Conservation (phyloP, 495 filamentous ascomycete genomes). For the Daldinia loculata region DNA sequence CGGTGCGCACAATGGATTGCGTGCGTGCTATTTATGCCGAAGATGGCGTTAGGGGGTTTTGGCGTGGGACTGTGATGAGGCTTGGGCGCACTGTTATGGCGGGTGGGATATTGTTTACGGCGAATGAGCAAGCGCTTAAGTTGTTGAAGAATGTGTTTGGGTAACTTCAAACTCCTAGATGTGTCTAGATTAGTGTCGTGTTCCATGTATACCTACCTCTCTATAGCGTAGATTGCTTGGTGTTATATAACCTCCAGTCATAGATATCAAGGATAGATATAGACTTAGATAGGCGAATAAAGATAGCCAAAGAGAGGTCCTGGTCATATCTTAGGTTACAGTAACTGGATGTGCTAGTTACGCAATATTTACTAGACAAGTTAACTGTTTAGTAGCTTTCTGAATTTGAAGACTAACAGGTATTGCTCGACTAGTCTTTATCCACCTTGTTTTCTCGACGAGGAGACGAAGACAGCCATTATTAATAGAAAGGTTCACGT, state of each 20-base stretch:
- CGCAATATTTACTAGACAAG: not conserved
- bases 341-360: not conserved
- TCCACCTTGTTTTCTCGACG: not conserved
- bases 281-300: not conserved
- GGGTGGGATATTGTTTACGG: slow-evolving; percentile 72
- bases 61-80: slow-evolving; percentile 74
- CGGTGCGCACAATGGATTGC: slow-evolving; percentile 62
- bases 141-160: slow-evolving; percentile 27
- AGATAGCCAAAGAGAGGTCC: not conserved
- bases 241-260: not conserved
- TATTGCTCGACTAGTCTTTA: not conserved
- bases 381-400: not conserved
- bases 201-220: too few relatives aligned
- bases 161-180: not conserved
- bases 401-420: not conserved
- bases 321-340: not conserved
- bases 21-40: slow-evolving; percentile 60
- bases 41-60: slow-evolving; percentile 67
- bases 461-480: not conserved
- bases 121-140: slow-evolving; percentile 63
- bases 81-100: slow-evolving; percentile 68
- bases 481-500: not conserved
- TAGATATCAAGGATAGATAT: not conserved
- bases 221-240: too few relatives aligned
- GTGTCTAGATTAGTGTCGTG: not conserved